These are phyloP conservation scores for Cenchrus purpureus DNA, from an alignment of 176 grass and related monocot species.

Conservation along the genomic window DNA sequence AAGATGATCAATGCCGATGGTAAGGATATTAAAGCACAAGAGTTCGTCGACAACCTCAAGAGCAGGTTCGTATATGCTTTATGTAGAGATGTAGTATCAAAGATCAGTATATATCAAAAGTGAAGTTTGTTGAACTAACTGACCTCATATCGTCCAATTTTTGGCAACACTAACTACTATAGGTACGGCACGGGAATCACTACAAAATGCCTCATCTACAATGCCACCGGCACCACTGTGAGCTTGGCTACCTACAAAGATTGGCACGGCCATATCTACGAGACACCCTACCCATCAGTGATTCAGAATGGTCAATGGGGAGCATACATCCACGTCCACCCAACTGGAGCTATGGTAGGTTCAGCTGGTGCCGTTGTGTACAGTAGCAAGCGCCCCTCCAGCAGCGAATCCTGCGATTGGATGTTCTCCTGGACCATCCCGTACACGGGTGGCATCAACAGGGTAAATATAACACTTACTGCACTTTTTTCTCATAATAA, in stretches of 20 bases:
- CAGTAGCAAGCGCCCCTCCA: neutral
- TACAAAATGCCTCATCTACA: constrained; percentile 34
- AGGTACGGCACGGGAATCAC: constrained; percentile 15
- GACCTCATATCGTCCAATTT: too few species aligned
- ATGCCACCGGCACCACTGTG: constrained; percentile 11
- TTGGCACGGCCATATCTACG: constrained; percentile 18
- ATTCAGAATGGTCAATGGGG: constrained; percentile 38
- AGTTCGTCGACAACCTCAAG: too few species aligned
- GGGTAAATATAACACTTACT: neutral
- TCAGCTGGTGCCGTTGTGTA: constrained; percentile 22
- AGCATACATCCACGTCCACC: constrained; percentile 13
- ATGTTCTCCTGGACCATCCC: constrained; percentile 20
- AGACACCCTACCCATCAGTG: constrained; percentile 21
- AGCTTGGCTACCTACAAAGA: neutral
- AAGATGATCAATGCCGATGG: too few species aligned
- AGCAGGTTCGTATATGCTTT: too few species aligned
- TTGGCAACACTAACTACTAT: neutral
- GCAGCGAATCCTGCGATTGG: neutral
- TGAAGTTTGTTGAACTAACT: too few species aligned
- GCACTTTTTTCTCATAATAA: too few species aligned
- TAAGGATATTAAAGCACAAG: too few species aligned
- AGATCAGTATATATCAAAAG: too few species aligned
- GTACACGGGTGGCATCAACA: neutral
- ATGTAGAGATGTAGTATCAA: too few species aligned
- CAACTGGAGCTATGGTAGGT: neutral